Percentiles rank a stretch among this genome's conserved stretches.
phyloP scores from a whole-genome alignment of 2,329 filamentous ascomycete species.

The Pseudogymnoascus destructans region DNA sequence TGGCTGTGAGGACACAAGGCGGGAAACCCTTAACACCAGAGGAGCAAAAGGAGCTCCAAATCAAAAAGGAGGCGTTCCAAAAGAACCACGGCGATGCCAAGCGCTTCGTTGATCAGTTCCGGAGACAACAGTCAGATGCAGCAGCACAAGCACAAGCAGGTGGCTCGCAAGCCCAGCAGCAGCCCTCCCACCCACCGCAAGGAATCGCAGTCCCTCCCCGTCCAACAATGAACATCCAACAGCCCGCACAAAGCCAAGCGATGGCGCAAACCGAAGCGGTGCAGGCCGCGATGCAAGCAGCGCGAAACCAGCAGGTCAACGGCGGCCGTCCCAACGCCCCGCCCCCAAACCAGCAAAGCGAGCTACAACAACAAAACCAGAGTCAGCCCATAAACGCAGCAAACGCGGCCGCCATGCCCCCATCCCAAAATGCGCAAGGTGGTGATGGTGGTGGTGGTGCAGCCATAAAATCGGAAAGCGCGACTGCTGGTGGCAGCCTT shows the following conservation, averaged over 20 bases:
- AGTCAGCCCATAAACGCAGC: constrained; percentile 10
- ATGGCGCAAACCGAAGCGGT: constrained; percentile 24
- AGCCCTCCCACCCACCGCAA: not conserved
- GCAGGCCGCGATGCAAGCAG: constrained; percentile 26
- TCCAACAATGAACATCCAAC: constrained; percentile 23
- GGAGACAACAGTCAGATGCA: constrained; percentile 27
- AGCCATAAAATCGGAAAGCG: constrained; percentile 21
- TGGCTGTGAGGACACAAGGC: constrained; percentile 32
- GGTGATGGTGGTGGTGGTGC: too few species aligned
- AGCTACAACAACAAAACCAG: constrained; percentile 17
- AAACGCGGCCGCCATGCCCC: constrained; percentile 15
- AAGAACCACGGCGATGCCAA: constrained; percentile 36
- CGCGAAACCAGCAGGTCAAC: constrained; percentile 24
- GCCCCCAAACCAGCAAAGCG: constrained; percentile 11
- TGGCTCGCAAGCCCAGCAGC: constrained; percentile 17
- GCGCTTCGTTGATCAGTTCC: constrained; percentile 35
- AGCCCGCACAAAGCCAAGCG: constrained; percentile 20
- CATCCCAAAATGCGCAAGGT: constrained; percentile 13
- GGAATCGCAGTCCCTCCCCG: constrained; percentile 14
- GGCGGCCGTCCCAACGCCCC: constrained; percentile 17
- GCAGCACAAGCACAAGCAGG: constrained; percentile 21
- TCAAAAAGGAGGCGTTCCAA: constrained; percentile 32
- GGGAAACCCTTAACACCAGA: constrained; percentile 35
- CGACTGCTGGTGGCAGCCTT: constrained; percentile 13
- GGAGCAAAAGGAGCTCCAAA: constrained; percentile 33